A percentile compares a stretch with the other conserved stretches of the same genome.
Conservation (phyloP, 2,329 filamentous ascomycete genomes). For the Pseudophaeomoniella oleicola region DNA sequence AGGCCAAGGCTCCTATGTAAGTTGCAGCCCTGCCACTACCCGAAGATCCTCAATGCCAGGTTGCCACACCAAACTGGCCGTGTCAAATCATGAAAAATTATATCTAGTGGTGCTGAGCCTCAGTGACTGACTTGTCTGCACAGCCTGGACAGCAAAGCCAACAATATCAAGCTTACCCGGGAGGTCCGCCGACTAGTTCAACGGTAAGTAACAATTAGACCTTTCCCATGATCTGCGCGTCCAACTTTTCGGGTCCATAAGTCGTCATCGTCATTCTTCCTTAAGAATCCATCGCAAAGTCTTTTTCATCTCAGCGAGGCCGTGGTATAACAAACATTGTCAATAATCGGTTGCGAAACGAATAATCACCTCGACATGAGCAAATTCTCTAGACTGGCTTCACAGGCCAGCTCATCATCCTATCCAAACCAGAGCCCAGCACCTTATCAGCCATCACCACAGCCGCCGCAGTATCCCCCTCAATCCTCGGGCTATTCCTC, state of each 20-base stretch:
- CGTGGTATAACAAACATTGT: no score
- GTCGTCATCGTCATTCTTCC: background rate
- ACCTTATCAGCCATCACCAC: constrained; percentile 13
- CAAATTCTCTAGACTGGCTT: constrained; percentile 11
- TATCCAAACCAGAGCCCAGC: constrained; percentile 5
- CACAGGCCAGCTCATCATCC: constrained; percentile 4
- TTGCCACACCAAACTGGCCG: constrained; percentile 4
- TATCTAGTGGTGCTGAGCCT: constrained; percentile 4
- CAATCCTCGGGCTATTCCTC: constrained; percentile 10
- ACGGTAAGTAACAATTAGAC: constrained; percentile 16
- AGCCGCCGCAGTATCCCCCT: constrained; percentile 20
- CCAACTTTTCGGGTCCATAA: no score
- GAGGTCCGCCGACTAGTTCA: constrained; percentile 19
- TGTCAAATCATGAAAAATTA: no score
- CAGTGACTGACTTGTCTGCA: constrained; percentile 4
- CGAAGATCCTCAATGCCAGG: background rate
- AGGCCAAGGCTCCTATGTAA: constrained; percentile 36
- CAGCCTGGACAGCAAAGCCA: constrained; percentile 26
- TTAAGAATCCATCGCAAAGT: background rate
- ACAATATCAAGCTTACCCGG: constrained; percentile 43
- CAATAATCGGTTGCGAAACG: no score
- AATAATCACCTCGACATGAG: constrained; percentile 8
- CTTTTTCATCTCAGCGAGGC: background rate
- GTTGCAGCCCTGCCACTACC: constrained; percentile 16
- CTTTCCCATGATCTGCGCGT: no score